A percentile compares a stretch with the other conserved stretches of the same genome.
Conservation (phyloP, 116 monocot genomes). For the Cymodocea nodosa region DNA sequence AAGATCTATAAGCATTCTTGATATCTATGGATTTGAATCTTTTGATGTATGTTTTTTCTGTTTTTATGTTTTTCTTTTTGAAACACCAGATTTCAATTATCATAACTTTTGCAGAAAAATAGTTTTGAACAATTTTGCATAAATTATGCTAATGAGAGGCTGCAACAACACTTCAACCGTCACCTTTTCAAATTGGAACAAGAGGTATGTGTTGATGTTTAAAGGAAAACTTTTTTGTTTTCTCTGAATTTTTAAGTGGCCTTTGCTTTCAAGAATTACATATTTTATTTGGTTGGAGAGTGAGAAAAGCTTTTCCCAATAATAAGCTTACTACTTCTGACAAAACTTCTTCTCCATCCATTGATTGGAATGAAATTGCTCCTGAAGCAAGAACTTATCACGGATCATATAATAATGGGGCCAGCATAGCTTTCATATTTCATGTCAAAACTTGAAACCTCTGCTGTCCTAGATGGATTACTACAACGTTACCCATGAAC, state of each 20-base stretch:
- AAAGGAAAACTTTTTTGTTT: not conserved
- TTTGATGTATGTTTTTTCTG: constrained; percentile 40
- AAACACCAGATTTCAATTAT: not conserved
- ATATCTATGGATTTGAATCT: constrained; percentile 86
- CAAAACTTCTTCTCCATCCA: too few species aligned
- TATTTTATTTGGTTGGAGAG: too few species aligned
- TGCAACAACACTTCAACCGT: constrained; percentile 83
- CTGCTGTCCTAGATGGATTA: too few species aligned
- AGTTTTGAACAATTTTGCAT: constrained; percentile 88
- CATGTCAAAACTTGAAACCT: too few species aligned
- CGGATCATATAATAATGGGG: too few species aligned
- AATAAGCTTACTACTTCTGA: too few species aligned
- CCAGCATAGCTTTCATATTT: too few species aligned
- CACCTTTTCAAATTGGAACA: constrained; percentile 81
- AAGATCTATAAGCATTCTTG: constrained; percentile 77
- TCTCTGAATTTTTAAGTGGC: not conserved
- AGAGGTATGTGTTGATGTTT: constrained; percentile 29
- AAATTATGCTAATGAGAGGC: constrained; percentile 82
- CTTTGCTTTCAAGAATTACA: too few species aligned
- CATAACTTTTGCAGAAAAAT: constrained; percentile 34
- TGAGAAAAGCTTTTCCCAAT: too few species aligned
- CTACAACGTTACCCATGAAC: too few species aligned
- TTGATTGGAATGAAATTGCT: too few species aligned
- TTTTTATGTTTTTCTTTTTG: not conserved
- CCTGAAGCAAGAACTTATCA: too few species aligned